Conservation (phyloP, 176 grass and related monocot genomes). For the Coix lacrymajobi region DNA sequence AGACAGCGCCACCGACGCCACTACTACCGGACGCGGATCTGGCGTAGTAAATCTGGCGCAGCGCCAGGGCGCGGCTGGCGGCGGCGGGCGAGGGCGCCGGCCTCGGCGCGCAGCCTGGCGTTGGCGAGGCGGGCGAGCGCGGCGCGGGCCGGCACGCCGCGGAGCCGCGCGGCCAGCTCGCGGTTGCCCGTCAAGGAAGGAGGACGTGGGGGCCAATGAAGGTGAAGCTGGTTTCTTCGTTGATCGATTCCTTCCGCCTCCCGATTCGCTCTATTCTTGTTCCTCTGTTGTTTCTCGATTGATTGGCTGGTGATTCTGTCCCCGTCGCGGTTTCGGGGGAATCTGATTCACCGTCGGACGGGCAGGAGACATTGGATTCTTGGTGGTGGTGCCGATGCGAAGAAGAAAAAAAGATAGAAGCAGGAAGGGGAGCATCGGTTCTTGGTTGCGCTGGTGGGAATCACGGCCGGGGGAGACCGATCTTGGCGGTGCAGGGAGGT, state of each 20-base stretch:
- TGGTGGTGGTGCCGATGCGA: neutral
- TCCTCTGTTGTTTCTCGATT: neutral
- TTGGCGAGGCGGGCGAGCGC: slow-evolving; percentile 29
- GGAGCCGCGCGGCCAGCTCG: slow-evolving; percentile 27
- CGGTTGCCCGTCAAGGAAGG: slow-evolving; percentile 36
- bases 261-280: slow-evolving; percentile 12
- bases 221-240: neutral
- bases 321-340: slow-evolving; percentile 19
- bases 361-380: slow-evolving; percentile 31
- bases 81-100: slow-evolving; percentile 11
- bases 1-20: neutral
- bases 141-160: neutral
- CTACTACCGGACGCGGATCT: neutral
- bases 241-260: slow-evolving; percentile 13
- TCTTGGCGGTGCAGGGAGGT: slow-evolving; percentile 10
- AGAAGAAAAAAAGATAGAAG: neutral
- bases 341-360: slow-evolving; percentile 27
- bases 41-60: slow-evolving; percentile 43
- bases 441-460: neutral
- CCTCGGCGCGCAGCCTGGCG: slow-evolving; percentile 39
- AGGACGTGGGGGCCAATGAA: slow-evolving; percentile 10
- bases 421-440: neutral
- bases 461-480: neutral
- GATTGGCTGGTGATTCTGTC: neutral
- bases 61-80: slow-evolving; percentile 25